These are phyloP conservation scores for Alternaria angustiovoidea DNA, from an alignment of 2,329 filamentous ascomycete genomes.

Conservation along the genomic window DNA sequence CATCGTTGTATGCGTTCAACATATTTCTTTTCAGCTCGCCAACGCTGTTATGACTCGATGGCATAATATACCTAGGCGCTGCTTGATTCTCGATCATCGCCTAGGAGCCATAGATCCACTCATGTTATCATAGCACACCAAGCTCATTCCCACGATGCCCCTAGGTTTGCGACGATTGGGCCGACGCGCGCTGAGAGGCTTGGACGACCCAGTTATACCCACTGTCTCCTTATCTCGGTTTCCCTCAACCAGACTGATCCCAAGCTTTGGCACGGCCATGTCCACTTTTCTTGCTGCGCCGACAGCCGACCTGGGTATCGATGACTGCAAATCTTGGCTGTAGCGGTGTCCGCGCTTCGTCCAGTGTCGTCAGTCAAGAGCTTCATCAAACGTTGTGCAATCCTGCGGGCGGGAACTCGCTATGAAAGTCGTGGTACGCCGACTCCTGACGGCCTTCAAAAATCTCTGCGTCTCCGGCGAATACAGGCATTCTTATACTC, in stretches of 20 bases:
- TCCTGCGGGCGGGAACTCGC: conserved; percentile 6
- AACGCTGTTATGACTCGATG: conserved; percentile 8
- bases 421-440: conserved; percentile 12
- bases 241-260: conserved; percentile 37
- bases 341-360: conserved; percentile 26
- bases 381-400: conserved; percentile 14
- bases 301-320: conserved; percentile 28
- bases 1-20: conserved; percentile 1
- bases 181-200: conserved; percentile 33
- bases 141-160: conserved; percentile 31
- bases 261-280: conserved; percentile 30
- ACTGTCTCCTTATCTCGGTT: conserved; percentile 46
- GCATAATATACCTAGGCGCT: not conserved
- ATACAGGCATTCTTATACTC: conserved; percentile 18
- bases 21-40: conserved; percentile 3
- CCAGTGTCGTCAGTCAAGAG: conserved; percentile 33
- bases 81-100: conserved; percentile 23
- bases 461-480: conserved; percentile 22
- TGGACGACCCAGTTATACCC: conserved; percentile 46
- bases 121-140: conserved; percentile 17
- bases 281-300: conserved; percentile 43
- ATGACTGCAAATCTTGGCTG: conserved; percentile 34
- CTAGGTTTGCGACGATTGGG: conserved; percentile 36
- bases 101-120: conserved; percentile 21
- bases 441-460: conserved; percentile 1